Conservation (phyloP, 495 filamentous ascomycete species). For the Podospora bellae-mahoneyi region DNA sequence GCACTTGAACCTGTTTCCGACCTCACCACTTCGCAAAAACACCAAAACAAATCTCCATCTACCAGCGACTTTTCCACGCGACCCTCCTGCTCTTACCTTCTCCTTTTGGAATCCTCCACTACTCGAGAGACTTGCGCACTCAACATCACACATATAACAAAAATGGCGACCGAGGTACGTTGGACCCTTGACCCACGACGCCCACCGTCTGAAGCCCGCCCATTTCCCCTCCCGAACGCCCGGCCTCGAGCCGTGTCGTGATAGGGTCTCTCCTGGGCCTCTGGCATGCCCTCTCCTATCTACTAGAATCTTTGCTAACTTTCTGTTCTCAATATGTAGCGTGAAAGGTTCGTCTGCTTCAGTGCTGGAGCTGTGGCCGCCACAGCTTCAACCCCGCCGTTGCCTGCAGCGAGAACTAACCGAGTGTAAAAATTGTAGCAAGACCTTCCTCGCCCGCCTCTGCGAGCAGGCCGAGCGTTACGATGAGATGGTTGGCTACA, state of each 20-base stretch:
- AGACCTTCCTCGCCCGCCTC: conserved; percentile 99
- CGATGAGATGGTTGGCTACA: conserved; percentile 99
- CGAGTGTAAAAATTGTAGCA: conserved; percentile 58
- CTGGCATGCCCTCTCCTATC: not conserved
- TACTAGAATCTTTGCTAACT: conserved; percentile 38
- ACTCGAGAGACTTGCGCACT: conserved; percentile 22
- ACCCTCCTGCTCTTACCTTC: conserved; percentile 12
- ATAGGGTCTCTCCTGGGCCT: conserved; percentile 21
- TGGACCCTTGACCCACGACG: conserved; percentile 25
- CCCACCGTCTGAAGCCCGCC: conserved; percentile 21
- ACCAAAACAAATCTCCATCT: conserved; percentile 29
- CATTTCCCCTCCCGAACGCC: conserved; percentile 23
- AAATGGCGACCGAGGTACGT: conserved; percentile 69
- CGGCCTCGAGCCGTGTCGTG: conserved; percentile 26
- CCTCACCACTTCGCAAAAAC: conserved; percentile 32
- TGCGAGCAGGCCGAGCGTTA: conserved; percentile 99
- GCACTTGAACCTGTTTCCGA: conserved; percentile 26
- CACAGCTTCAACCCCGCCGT: conserved; percentile 9
- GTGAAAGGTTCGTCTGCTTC: conserved; percentile 69
- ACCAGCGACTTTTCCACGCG: conserved; percentile 17
- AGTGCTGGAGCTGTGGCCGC: not conserved
- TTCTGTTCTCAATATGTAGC: conserved; percentile 47
- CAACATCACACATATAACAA: conserved; percentile 28
- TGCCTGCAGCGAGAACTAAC: conserved; percentile 25
- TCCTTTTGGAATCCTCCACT: conserved; percentile 25